Conservation (phyloP, 441 rosid species). For the Francoa sonchifolia region DNA sequence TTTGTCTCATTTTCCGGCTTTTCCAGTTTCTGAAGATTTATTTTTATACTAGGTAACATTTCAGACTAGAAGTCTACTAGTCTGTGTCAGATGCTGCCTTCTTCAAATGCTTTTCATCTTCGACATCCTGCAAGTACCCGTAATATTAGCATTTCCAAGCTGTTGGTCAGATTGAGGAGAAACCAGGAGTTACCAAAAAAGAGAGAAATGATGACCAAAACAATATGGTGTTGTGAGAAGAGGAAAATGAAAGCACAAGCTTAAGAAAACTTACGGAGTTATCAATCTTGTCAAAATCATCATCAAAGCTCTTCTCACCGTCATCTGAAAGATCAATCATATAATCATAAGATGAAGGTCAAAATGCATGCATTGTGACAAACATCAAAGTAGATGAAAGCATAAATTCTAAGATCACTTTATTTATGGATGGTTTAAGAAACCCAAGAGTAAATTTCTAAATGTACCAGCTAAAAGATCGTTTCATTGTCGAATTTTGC, state of each 20-base stretch:
- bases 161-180: not conserved
- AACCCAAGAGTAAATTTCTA: no score
- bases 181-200: not conserved
- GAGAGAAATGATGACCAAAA: not conserved
- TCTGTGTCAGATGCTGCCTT: no score
- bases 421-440: not conserved
- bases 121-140: slow-evolving; percentile 47
- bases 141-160: not conserved
- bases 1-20: no score
- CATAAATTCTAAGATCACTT: not conserved
- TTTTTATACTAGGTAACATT: no score
- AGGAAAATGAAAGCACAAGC: slow-evolving; percentile 3
- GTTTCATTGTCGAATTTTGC: no score
- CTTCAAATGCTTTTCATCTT: slow-evolving; percentile 42
- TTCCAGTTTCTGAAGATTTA: no score
- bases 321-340: slow-evolving; percentile 31
- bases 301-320: slow-evolving; percentile 49
- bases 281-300: slow-evolving; percentile 82
- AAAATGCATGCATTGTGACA: no score
- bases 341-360: slow-evolving; percentile 3
- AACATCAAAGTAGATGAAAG: slow-evolving; percentile 1
- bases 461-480: no score
- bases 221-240: not conserved
- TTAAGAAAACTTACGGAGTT: slow-evolving; percentile 45
- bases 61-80: no score